Base-by-base conservation (phyloP, 371 early-diverging fungal genomes). In the Circinella minor region DNA sequence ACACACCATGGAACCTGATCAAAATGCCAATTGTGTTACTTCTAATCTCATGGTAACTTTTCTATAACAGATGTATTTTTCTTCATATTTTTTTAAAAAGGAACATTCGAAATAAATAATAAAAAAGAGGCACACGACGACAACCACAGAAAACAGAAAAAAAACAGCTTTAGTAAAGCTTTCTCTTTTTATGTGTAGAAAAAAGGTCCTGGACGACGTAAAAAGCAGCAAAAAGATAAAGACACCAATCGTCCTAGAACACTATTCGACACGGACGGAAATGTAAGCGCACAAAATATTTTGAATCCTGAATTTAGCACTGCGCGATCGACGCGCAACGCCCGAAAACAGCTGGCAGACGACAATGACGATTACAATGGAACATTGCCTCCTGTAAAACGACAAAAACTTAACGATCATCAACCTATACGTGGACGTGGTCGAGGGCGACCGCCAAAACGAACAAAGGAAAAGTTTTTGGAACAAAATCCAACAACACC, bases 251-350 rank as follows among this genome's bases (percentile, higher is more conserved):
- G 65, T 10, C 65, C 65, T 18, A 48, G 65, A 54, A 65, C 82
- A 4, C 66, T 84, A 1, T 84, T 84, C 70, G 84, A 84, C 57
- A 80, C 81, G 7, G 84, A 84, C 67, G 84, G 84, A 46, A 79
- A 84, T 69, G 27, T 84, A 7, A 79, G 75, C 36, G 55, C 65
- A 39, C 76, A 75, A 46, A 84, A 84, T 38, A 84, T 84, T 59
- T 65, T 84, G 62, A 72, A 77, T 64, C 72, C 72, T 4, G 64
- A 60, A 36, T 36, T 36, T 27, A 64, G 71, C 36, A 66, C 62
- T 49, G 68, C 61, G 14, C 61, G 63, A 68, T 68, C 68, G 37
- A 68, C 68, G 54, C 68, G 68, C 43, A 68, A 62, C 27, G 61
- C 68, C 10, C 49, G 48, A 36, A 47, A 48, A 39, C 59, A 59